Evolutionary conservation across 2,329 filamentous ascomycete genomes (phyloP), one percentile per base, ranked within the genome.

Genomic region (Biscogniauxia marginata): DNA sequence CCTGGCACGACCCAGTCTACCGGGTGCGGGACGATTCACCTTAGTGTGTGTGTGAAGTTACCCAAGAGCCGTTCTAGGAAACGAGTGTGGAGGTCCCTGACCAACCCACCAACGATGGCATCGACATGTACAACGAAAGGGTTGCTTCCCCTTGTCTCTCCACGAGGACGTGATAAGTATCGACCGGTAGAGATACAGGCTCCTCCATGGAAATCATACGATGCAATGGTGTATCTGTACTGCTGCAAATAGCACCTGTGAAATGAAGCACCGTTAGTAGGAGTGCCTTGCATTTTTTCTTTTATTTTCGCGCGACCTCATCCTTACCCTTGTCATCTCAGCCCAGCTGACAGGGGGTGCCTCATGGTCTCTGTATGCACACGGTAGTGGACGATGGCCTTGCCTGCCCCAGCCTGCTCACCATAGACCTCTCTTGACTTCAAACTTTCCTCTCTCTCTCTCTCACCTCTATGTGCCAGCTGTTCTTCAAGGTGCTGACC

Each of bases 401-500:
- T 30, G 25, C 21, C 49, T 51, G 49, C 34, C 49, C 49, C 49
- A 45, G 49, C 49, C 49, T 44, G 34, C 49, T 20, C 39, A 25
- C n/a, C 30, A 23, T 18, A 43, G 39, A n/a, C n/a, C 21, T 3
- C 34, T 21, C 49, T 51, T 23, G 30, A 43, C 49, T 44, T 51
- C 25, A 43, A 13, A 22, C 25, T 51, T 39, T 34, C 20, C 24
- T 30, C 45, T 46, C 45, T 46, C 11, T n/a, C n/a, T 23, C 18
- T 21, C 18, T 46, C 18, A 9, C 19, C 20, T 46, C 45, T 46
- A 20, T 23, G 45, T 23, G 21, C 57, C 60, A 62, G 62, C 60
- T 61, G 52, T 55, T 54, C 65, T 65, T 65, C 64, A 55, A 56
- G 54, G 56, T 54, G 61, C 58, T 65, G 60, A 61, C 63, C 61